These are phyloP conservation scores for Linum usitatissimum DNA, from an alignment of 345 rosid species.

Conservation along the genomic window DNA sequence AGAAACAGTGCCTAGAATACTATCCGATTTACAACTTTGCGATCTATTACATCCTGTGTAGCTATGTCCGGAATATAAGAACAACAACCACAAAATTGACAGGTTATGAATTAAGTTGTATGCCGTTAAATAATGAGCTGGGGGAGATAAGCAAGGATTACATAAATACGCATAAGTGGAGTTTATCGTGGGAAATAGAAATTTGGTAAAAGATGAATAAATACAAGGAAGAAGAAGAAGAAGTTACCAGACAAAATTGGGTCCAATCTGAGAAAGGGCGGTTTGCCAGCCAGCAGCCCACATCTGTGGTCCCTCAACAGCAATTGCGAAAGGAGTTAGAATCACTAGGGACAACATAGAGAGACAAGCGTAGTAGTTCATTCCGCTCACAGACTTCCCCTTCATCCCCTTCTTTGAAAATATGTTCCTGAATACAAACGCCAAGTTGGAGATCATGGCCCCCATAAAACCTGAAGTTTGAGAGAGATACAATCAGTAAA, in stretches of 20 bases:
- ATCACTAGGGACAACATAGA: constrained; percentile 77
- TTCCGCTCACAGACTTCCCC: constrained; percentile 65
- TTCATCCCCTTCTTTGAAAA: constrained; percentile 96
- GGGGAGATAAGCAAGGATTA: too few relatives aligned
- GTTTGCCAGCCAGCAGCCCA: constrained; percentile 92
- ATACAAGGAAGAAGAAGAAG: not conserved
- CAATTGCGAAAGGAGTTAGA: constrained; percentile 82
- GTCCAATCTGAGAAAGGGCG: constrained; percentile 67
- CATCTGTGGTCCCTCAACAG: constrained; percentile 80
- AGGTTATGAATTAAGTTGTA: not conserved
- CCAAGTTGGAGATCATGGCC: constrained; percentile 94
- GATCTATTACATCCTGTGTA: too few relatives aligned
- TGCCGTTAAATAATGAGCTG: not conserved
- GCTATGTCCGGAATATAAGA: too few relatives aligned
- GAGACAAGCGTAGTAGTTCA: constrained; percentile 91
- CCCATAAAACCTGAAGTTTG: constrained; percentile 70
- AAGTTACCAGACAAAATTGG: constrained; percentile 73
- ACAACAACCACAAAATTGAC: too few relatives aligned
- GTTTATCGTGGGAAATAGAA: not conserved
- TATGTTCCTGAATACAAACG: constrained; percentile 88
- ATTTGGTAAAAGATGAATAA: not conserved
- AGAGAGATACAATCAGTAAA: not conserved
- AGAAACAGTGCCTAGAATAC: too few relatives aligned
- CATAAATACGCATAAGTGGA: not conserved
- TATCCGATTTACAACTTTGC: too few relatives aligned